phyloP scores from a whole-genome alignment of 352 stramenopile species.

The Phytophthora megakarya region DNA sequence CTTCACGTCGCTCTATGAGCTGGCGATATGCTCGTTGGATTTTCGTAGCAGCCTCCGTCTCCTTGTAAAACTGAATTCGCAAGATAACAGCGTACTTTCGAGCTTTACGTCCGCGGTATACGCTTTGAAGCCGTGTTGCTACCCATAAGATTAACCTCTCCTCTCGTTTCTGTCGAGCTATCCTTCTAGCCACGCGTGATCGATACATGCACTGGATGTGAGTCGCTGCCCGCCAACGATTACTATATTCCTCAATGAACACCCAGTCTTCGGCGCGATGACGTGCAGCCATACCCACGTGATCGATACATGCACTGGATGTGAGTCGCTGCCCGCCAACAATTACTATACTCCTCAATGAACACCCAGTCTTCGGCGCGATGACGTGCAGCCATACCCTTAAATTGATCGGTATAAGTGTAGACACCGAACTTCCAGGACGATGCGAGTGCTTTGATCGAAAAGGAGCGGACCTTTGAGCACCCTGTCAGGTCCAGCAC shows the following conservation, averaged over 20 bases:
- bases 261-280: slow-evolving; percentile 80
- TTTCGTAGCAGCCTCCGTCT: slow-evolving; percentile 57
- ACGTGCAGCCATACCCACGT: slow-evolving; percentile 76
- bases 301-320: slow-evolving; percentile 82
- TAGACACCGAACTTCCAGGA: slow-evolving; percentile 69
- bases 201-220: slow-evolving; percentile 75
- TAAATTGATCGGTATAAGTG: slow-evolving; percentile 54
- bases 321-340: slow-evolving; percentile 62
- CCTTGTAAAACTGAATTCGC: slow-evolving; percentile 54
- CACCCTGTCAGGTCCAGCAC: slow-evolving; percentile 70
- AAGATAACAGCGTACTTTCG: slow-evolving; percentile 49
- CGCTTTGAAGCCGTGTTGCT: slow-evolving; percentile 62
- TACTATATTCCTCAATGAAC: slow-evolving; percentile 87
- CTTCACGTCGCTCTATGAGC: slow-evolving; percentile 20
- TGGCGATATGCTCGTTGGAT: slow-evolving; percentile 57
- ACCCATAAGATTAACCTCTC: slow-evolving; percentile 58
- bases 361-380: slow-evolving; percentile 80
- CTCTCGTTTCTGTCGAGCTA: slow-evolving; percentile 50
- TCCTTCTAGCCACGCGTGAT: slow-evolving; percentile 48
- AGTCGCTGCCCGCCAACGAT: slow-evolving; percentile 67
- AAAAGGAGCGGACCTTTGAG: slow-evolving; percentile 46
- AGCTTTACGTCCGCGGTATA: slow-evolving; percentile 64
- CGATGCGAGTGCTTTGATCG: slow-evolving; percentile 57
- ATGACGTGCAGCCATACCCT: slow-evolving; percentile 75
- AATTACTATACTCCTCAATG: slow-evolving; percentile 87